Evolutionary conservation across 495 filamentous ascomycete species (phyloP).

Genomic region (Viridothelium virens): DNA sequence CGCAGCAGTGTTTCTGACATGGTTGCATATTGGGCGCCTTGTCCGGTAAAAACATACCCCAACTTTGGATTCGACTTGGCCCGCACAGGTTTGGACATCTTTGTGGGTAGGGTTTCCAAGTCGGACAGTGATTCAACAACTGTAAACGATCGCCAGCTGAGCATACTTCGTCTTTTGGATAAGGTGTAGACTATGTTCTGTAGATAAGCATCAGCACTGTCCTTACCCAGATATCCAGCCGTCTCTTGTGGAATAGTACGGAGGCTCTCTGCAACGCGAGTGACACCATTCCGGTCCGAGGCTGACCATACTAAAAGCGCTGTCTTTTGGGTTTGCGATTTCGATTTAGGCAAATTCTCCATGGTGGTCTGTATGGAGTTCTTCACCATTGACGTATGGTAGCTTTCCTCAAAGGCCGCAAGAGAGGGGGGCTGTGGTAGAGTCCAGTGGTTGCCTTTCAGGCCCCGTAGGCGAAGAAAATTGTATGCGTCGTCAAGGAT

Average conservation of each 20-base stretch:
- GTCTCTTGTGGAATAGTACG: constrained; percentile 17
- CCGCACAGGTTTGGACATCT: background rate
- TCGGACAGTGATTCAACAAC: background rate
- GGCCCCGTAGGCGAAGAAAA: constrained; percentile 1
- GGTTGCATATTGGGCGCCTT: constrained; percentile 39
- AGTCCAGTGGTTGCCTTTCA: constrained; percentile 3
- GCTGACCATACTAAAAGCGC: constrained; percentile 5
- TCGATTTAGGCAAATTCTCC: background rate
- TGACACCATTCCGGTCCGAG: background rate
- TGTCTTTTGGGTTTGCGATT: background rate
- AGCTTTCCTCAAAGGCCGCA: background rate
- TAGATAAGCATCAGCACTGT: background rate
- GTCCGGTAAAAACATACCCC: constrained; percentile 38
- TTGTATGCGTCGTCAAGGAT: constrained; percentile 31
- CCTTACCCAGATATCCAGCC: background rate
- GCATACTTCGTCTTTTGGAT: too few species aligned
- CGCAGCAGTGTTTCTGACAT: constrained; percentile 40
- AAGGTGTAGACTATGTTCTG: too few species aligned
- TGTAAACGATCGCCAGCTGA: background rate
- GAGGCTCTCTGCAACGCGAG: background rate
- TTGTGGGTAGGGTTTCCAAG: background rate
- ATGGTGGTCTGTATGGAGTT: background rate
- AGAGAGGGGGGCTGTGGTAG: background rate
- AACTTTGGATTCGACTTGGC: background rate
- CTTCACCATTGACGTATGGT: background rate